Conservation (phyloP, 495 filamentous ascomycete genomes). For the Massariosphaeria phaeospora region DNA sequence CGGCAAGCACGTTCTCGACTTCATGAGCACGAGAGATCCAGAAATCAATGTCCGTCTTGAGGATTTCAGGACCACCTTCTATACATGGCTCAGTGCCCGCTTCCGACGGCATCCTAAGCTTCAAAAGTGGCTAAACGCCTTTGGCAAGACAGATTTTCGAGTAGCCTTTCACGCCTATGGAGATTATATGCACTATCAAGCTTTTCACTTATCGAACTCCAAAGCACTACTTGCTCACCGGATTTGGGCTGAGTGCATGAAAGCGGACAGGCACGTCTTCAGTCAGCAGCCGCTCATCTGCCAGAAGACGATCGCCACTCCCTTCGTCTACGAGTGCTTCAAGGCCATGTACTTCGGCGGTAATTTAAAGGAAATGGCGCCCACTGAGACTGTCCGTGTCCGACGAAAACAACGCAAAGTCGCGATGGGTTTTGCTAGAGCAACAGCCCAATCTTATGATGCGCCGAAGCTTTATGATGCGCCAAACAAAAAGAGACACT, state of each 20-base stretch:
- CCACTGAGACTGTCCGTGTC: neutral
- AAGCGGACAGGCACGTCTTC: slow-evolving; percentile 28
- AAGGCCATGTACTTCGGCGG: slow-evolving; percentile 55
- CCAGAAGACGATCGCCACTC: slow-evolving; percentile 59
- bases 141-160: slow-evolving; percentile 54
- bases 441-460: neutral
- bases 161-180: slow-evolving; percentile 50
- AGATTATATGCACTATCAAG: slow-evolving; percentile 61
- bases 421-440: slow-evolving; percentile 5
- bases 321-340: slow-evolving; percentile 60
- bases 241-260: slow-evolving; percentile 48
- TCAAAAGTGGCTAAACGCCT: slow-evolving; percentile 47
- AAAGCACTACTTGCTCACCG: slow-evolving; percentile 32
- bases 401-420: slow-evolving; percentile 3
- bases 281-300: slow-evolving; percentile 12
- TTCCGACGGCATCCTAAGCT: slow-evolving; percentile 43
- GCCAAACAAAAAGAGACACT: neutral
- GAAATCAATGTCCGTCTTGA: slow-evolving; percentile 41
- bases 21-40: slow-evolving; percentile 16
- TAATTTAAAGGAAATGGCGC: slow-evolving; percentile 35
- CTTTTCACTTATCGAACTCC: slow-evolving; percentile 5
- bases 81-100: slow-evolving; percentile 46
- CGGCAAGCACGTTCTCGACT: slow-evolving; percentile 65
- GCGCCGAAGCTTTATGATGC: too few species aligned
- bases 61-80: slow-evolving; percentile 54